Evolutionary conservation across 2,329 filamentous ascomycete species (phyloP), one percentile per base, ranked within the genome.

Genomic region (Fusarium sp.): DNA sequence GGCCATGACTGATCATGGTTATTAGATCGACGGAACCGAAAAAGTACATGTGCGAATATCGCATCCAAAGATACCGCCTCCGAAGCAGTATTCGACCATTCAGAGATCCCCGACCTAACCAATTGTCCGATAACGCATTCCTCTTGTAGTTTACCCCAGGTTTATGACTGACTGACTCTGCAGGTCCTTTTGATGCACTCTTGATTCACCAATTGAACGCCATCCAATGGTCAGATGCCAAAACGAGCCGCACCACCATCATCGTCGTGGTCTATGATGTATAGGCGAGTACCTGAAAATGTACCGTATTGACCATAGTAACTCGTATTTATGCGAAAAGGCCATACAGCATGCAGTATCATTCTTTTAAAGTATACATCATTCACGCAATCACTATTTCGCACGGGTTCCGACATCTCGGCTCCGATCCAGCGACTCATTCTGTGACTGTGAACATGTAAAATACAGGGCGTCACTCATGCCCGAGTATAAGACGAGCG

Each of bases 141-240:
- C 7, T 13, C 11, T 17, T 42, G 47, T 25, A 25, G 23, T 8
- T 25, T 32, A 14, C 25, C 21, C 29, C 32, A 9, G 13, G 27
- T 13, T 29, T 29, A 50, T 21, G 13, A n/a, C n/a, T n/a, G n/a
- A n/a, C n/a, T n/a, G n/a, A 21, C 49, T 21, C 50, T 29, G 49
- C 23, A 35, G 7, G 9, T 23, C 4, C 23, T 25, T 25, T 8
- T 21, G 25, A 50, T 53, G 45, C 50, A 53, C 29, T 45, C 27
- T 43, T 48, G 44, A 42, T 41, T 65, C 61, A 46, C 66, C 67
- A 69, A 69, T 69, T 56, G 53, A 25, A 46, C 8, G 31, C 39
- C 43, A 23, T 43, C 15, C 42, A 56, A 64, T 67, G 58, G 66
- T 69, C 66, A 69, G 64, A 55, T 58, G 58, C 53, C 41, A 60